Base-by-base conservation (phyloP, 805 yeast species). In the Ogataea trehaloabstinens region DNA sequence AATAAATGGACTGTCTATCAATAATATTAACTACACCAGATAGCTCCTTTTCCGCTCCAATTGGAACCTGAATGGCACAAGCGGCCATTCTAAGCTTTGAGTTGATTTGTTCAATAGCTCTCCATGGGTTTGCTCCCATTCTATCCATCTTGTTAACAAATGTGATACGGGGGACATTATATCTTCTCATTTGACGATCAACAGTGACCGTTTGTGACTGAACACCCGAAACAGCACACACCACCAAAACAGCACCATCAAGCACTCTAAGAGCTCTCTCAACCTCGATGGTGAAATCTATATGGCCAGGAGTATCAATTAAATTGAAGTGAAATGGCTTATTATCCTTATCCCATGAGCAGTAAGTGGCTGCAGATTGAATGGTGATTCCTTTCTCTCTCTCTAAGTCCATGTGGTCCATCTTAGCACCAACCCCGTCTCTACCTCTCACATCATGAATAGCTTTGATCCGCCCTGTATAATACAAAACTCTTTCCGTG, bases 351-450 rank as follows among this genome's bases (percentile, higher is more conserved):
- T 82, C 82, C 99, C 99, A 93, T 35, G 95, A 82, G 71, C 98
- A 91, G 70, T 86, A 93, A 2, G 99, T 93, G 24, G 99, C 99
- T 47, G 99, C 99, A 44, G 96, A 88, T 68, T 93, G 99, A 61
- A 93, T 93, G 36, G 99, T 93, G 58, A 93, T 93, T 66, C 99
- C 99, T 63, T 93, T 93, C 66, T 93, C 99, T 62, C 99, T 81
- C 68, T 93, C 99, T 51, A 93, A 74, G 54, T 93, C 99, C 99
- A 93, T 93, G 45, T 90, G 91, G 66, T 93, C 99, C 99, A 93
- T 93, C 69, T 90, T 93, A 40, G 99, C 99, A 45, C 99, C 99
- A 42, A 93, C 98, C 51, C 89, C 82, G 63, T 93, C 99, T 56
- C 93, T 80, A 34, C 99, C 99, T 63, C 99, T 76, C 32, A 86